These are phyloP conservation scores for Linanthus parryae DNA, from an alignment of 148 eudicot species.

Conservation along the genomic window DNA sequence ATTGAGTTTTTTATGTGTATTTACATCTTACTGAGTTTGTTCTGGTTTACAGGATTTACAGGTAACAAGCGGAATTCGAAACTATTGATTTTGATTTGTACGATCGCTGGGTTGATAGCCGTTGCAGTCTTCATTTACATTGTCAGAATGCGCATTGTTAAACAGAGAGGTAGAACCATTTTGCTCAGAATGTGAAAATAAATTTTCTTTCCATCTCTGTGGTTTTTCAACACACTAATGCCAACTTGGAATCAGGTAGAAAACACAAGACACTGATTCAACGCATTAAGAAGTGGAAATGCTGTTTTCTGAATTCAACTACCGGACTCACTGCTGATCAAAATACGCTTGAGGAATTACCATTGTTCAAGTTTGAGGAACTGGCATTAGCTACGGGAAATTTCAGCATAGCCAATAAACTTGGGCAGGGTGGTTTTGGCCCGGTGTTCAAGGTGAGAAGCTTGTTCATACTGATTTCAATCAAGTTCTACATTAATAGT, in stretches of 20 bases:
- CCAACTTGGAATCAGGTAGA: too few relatives aligned
- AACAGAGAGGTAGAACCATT: conserved; percentile 12
- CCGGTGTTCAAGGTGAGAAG: conserved; percentile 37
- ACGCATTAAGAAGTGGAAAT: too few relatives aligned
- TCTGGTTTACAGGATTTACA: conserved; percentile 8
- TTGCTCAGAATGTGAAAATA: too few relatives aligned
- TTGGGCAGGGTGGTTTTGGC: conserved; percentile 61
- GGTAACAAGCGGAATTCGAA: conserved; percentile 9
- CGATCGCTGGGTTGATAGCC: conserved; percentile 10
- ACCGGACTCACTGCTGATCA: too few relatives aligned
- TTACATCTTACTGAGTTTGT: neutral
- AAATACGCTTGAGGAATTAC: conserved; percentile 22
- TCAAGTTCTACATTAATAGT: neutral
- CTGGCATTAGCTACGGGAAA: conserved; percentile 35
- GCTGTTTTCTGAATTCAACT: too few relatives aligned
- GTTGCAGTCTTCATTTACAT: conserved; percentile 4
- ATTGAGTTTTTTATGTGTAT: neutral
- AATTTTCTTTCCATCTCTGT: too few relatives aligned
- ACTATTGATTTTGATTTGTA: conserved; percentile 2
- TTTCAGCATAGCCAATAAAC: conserved; percentile 23
- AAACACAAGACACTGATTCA: too few relatives aligned
- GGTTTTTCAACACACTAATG: too few relatives aligned
- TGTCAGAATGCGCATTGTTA: conserved; percentile 7
- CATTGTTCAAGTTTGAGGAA: conserved; percentile 26
- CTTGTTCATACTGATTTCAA: neutral